A percentile compares a stretch with the other conserved stretches of the same genome.
Evolutionary conservation across 129 eudicot genomes (phyloP).

Genomic region (Kitagawia praeruptora): DNA sequence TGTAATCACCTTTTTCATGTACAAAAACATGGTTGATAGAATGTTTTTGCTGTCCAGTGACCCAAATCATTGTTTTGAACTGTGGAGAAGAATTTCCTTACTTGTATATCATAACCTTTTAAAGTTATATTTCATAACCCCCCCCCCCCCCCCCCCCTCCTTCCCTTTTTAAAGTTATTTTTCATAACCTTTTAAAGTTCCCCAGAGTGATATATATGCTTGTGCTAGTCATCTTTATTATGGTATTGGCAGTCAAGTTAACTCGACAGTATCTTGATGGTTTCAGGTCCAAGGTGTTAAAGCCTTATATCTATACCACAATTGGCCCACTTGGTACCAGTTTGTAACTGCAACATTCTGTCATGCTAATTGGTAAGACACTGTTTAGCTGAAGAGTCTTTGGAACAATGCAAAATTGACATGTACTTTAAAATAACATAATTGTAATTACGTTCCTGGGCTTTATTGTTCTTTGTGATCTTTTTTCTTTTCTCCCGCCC

Average conservation of each 20-base stretch:
- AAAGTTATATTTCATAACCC: not conserved
- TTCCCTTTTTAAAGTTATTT: not conserved
- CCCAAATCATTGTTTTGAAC: not conserved
- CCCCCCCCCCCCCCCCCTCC: no score
- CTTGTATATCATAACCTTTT: not conserved
- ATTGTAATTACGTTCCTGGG: not conserved
- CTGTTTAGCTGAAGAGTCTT: not conserved
- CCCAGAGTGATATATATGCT: not conserved
- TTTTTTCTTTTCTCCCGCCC: not conserved
- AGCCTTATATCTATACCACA: slow-evolving; percentile 73
- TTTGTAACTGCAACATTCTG: slow-evolving; percentile 92
- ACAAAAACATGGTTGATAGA: not conserved
- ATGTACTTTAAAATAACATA: not conserved
- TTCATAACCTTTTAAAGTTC: not conserved
- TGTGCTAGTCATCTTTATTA: not conserved
- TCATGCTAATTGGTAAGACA: slow-evolving; percentile 78
- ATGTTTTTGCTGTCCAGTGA: not conserved
- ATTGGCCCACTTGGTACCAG: slow-evolving; percentile 84
- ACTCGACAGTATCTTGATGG: not conserved
- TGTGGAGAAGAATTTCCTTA: not conserved
- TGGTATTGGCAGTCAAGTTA: not conserved
- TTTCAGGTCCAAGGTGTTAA: slow-evolving; percentile 62
- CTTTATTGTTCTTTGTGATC: not conserved
- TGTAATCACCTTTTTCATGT: not conserved
- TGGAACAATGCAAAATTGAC: not conserved